Base-by-base conservation (phyloP, 345 rosid species). In the Corchorus olitorius region DNA sequence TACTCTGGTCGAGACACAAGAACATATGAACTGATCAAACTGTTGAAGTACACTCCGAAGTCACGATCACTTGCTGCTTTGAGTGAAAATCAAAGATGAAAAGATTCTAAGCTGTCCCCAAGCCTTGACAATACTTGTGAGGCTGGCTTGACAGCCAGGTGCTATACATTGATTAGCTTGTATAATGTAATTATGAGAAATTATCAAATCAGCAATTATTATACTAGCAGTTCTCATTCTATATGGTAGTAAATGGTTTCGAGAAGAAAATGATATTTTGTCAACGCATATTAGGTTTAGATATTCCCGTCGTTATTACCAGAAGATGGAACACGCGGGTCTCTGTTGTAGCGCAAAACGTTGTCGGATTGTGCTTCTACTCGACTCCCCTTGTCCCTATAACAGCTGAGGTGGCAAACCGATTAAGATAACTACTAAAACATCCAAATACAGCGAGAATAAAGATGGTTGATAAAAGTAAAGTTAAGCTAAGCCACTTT, bases 21-120 rank as follows among this genome's bases (percentile, higher is more conserved):
- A 83, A 89, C 96, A 41, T 92, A 83, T 37, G 93, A 89, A 78
- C 80, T 95, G 75, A 86, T 93, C 87, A 89, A 89, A 83, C 74
- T 93, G 75, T 84, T 93, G 90, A 93, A 92, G 88, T 88, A 72
- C 83, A 82, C 86, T 76, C 93, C 91, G 8, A 81, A 70, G 85
- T 54, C 75, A 68, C 77, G 27, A 46, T 19, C 27, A 0, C 39
- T 46, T 11, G 4, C 35, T 8, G 53, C 53, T 39, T n/a, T 41
- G 45, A 41, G 35, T 15, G 27, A 46, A 56, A 37, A 53, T 6
- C 46, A 35, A 70, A n/a, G 11, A 35, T 70, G 49, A 70, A n/a
- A 10, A 43, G 1, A 5, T 13, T 50, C 15, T 13, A 12, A 6
- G 20, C 19, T 15, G 72, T 39, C 65, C 7, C 0, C 7, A 14